Percentiles rank a stretch among this genome's conserved stretches.
These are phyloP conservation scores for Saccharomycopsis oosterbeekiorum DNA, from an alignment of 805 yeast species.

Conservation along the genomic window DNA sequence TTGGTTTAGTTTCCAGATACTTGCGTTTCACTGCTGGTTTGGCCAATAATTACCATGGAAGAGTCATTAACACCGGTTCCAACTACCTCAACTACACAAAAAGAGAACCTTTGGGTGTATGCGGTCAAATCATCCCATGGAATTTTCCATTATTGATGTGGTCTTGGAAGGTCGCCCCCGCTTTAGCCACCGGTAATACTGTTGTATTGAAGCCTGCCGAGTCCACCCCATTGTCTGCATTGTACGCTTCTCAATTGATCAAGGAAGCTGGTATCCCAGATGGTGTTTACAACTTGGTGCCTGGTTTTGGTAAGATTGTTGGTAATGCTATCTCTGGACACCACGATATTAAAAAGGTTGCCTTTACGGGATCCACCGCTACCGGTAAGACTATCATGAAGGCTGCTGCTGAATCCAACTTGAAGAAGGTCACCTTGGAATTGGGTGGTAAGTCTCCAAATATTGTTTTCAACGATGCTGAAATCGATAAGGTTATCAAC, in stretches of 20 bases:
- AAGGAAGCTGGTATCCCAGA: slow-evolving; percentile 65
- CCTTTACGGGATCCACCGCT: slow-evolving; percentile 76
- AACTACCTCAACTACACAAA: slow-evolving; percentile 55
- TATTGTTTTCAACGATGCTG: slow-evolving; percentile 62
- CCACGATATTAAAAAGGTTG: slow-evolving; percentile 61
- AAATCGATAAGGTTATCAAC: slow-evolving; percentile 40
- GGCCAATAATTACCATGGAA: slow-evolving; percentile 61
- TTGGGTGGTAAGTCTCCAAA: slow-evolving; percentile 81
- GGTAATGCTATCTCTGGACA: slow-evolving; percentile 66
- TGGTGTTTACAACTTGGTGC: slow-evolving; percentile 65
- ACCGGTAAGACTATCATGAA: slow-evolving; percentile 65
- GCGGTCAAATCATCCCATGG: slow-evolving; percentile 83
- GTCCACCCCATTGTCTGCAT: slow-evolving; percentile 66
- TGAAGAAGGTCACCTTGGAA: slow-evolving; percentile 74
- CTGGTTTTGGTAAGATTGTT: slow-evolving; percentile 65
- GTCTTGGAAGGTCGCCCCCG: slow-evolving; percentile 75
- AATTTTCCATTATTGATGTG: slow-evolving; percentile 76
- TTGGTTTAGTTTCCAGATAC: slow-evolving; percentile 52
- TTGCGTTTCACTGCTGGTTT: slow-evolving; percentile 65
- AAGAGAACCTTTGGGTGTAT: slow-evolving; percentile 71
- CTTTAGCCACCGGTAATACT: slow-evolving; percentile 68
- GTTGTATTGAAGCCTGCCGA: slow-evolving; percentile 67
- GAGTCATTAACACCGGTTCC: slow-evolving; percentile 52
- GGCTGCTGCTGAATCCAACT: slow-evolving; percentile 55
- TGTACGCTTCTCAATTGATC: slow-evolving; percentile 50